Conservation (phyloP, 805 yeast genomes). For the Candida andamanensis region DNA sequence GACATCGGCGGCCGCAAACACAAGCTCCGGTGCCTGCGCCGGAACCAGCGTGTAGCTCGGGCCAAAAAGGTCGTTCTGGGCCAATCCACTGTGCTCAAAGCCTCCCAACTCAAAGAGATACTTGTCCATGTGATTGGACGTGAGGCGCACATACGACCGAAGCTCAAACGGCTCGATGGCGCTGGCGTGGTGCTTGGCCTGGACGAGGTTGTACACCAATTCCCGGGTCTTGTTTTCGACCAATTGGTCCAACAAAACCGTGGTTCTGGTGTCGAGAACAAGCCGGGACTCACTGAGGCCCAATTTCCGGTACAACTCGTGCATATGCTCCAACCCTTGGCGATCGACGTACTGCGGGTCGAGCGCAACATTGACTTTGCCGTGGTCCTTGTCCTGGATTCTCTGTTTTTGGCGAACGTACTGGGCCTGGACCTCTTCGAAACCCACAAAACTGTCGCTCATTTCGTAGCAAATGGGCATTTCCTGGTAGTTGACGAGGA, state of each 20-base stretch:
- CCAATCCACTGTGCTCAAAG: conserved; percentile 3
- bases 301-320: background rate
- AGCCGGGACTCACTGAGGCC: too few species aligned
- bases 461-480: conserved; percentile 53
- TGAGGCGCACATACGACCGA: background rate
- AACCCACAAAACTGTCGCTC: conserved; percentile 34
- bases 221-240: background rate
- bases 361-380: background rate
- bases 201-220: background rate
- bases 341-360: background rate
- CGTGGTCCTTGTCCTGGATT: background rate
- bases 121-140: too few species aligned
- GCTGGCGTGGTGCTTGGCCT: too few species aligned
- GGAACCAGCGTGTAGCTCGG: background rate
- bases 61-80: conserved; percentile 2
- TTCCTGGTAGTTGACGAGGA: conserved; percentile 34
- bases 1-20: background rate
- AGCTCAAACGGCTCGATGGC: too few species aligned
- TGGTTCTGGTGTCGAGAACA: background rate
- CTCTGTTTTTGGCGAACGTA: background rate
- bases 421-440: conserved; percentile 39
- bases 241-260: background rate
- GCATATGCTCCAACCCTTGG: background rate
- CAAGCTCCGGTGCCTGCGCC: background rate
- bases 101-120: conserved; percentile 3